phyloP scores from a whole-genome alignment of 225 moss, liverwort and hornwort species.

The Rhytidiadelphus loreus region DNA sequence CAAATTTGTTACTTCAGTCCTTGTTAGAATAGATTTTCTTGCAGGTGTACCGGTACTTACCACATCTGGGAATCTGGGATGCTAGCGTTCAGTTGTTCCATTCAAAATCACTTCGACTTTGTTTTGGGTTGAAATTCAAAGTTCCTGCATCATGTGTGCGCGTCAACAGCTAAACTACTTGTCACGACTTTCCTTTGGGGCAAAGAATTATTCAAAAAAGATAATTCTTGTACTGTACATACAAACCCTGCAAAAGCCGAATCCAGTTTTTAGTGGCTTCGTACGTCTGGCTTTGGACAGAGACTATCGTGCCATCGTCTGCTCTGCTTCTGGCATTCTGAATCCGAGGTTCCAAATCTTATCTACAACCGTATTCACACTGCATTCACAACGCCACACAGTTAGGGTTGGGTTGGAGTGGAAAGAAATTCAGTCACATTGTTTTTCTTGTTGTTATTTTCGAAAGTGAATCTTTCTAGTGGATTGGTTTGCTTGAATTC shows the following conservation, averaged over 20 bases:
- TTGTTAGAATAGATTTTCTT: not conserved
- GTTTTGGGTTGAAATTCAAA: not conserved
- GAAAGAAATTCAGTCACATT: accelerated
- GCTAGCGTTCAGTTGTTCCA: not conserved
- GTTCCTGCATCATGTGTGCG: not conserved
- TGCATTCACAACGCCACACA: accelerated
- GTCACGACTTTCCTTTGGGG: not conserved
- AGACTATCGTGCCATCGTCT: too few species aligned
- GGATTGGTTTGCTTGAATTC: not conserved
- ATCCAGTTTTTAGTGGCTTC: not conserved
- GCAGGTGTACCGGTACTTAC: not conserved
- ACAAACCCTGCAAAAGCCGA: too few species aligned
- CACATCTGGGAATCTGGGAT: not conserved
- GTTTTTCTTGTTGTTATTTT: not conserved
- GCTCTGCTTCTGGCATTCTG: too few species aligned
- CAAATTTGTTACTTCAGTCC: too few species aligned
- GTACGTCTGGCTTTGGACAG: too few species aligned
- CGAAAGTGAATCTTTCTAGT: too few species aligned
- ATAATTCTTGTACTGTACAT: not conserved
- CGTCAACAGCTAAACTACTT: not conserved
- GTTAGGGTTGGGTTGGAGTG: not conserved
- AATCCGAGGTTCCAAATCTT: too few species aligned
- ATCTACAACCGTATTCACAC: not conserved
- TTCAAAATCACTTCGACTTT: not conserved
- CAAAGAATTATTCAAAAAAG: not conserved